Percentiles rank a stretch among this genome's conserved stretches.
phyloP scores from a whole-genome alignment of 2,329 filamentous ascomycete genomes.

The Exophiala oligosperma region DNA sequence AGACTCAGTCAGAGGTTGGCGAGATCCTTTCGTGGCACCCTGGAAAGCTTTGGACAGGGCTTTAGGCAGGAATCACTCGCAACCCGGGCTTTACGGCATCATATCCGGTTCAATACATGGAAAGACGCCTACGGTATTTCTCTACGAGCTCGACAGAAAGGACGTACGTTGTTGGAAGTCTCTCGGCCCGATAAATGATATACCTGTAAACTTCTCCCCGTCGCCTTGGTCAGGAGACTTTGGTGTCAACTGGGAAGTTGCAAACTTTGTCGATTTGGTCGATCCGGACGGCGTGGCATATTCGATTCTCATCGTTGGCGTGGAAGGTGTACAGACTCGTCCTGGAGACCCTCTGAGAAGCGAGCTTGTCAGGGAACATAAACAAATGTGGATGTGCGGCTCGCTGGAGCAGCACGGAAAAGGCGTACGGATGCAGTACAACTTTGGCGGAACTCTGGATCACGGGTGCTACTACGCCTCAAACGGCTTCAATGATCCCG shows the following conservation, averaged over 20 bases:
- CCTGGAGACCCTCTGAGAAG: not conserved
- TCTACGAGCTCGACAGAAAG: slow-evolving; percentile 45
- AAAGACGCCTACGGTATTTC: slow-evolving; percentile 47
- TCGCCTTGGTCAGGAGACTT: slow-evolving; percentile 52
- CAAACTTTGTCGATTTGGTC: slow-evolving; percentile 46
- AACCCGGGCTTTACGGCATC: slow-evolving; percentile 43
- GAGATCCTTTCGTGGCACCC: slow-evolving; percentile 41
- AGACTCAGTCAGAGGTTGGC: slow-evolving; percentile 41
- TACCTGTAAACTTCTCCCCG: slow-evolving; percentile 39
- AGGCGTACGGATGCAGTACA: slow-evolving; percentile 34
- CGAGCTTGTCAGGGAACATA: slow-evolving; percentile 21
- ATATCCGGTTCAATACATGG: slow-evolving; percentile 49
- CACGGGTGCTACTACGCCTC: slow-evolving; percentile 52
- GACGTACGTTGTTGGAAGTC: slow-evolving; percentile 49
- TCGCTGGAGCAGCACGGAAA: slow-evolving; percentile 10
- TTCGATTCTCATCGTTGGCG: slow-evolving; percentile 49
- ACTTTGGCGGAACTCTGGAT: slow-evolving; percentile 49
- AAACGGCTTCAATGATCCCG: slow-evolving; percentile 50
- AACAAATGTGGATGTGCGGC: slow-evolving; percentile 49
- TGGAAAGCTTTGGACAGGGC: slow-evolving; percentile 33
- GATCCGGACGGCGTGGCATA: slow-evolving; percentile 32
- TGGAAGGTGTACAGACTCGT: slow-evolving; percentile 39
- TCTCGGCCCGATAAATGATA: slow-evolving; percentile 44
- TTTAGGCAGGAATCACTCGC: slow-evolving; percentile 7
- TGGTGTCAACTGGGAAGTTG: slow-evolving; percentile 55